phyloP scores from a whole-genome alignment of 306 rosid species.

The Cicer arietinum region DNA sequence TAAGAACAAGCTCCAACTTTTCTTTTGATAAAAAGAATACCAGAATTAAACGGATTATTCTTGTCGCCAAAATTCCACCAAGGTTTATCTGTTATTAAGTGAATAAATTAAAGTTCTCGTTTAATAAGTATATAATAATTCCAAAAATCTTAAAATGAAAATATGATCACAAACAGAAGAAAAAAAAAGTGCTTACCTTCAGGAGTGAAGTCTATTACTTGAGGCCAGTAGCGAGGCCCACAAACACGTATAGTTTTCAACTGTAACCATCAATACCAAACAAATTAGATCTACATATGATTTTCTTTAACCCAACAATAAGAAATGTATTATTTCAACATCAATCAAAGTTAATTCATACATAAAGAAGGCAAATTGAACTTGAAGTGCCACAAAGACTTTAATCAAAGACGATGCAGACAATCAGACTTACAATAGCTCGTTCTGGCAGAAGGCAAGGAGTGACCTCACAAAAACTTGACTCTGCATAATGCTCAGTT shows the following conservation, averaged over 20 bases:
- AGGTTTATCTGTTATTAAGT: constrained; percentile 72
- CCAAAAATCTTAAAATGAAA: constrained; percentile 24
- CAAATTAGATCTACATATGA: constrained; percentile 37
- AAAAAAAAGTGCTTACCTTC: constrained; percentile 64
- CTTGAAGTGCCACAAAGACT: constrained; percentile 32
- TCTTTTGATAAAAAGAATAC: constrained; percentile 88
- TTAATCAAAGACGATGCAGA: constrained; percentile 32
- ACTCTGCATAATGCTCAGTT: constrained; percentile 91
- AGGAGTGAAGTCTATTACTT: constrained; percentile 74
- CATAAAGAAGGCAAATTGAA: constrained; percentile 32
- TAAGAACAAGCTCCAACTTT: constrained; percentile 98
- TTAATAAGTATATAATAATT: constrained; percentile 26
- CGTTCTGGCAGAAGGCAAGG: constrained; percentile 98
- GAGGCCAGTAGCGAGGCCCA: constrained; percentile 98
- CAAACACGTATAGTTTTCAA: constrained; percentile 83
- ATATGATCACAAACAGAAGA: constrained; percentile 38
- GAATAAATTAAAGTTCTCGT: constrained; percentile 32
- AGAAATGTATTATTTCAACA: constrained; percentile 37
- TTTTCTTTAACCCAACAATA: constrained; percentile 35
- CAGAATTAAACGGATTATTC: constrained; percentile 81
- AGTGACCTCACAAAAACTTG: constrained; percentile 90
- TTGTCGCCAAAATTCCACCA: constrained; percentile 95
- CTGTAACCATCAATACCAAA: constrained; percentile 58
- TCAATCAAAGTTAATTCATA: constrained; percentile 28
- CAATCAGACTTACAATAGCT: constrained; percentile 68